Evolutionary conservation across 495 filamentous ascomycete genomes (phyloP), one percentile per base, ranked within the genome.

Genomic region (Neurospora sublineolata): DNA sequence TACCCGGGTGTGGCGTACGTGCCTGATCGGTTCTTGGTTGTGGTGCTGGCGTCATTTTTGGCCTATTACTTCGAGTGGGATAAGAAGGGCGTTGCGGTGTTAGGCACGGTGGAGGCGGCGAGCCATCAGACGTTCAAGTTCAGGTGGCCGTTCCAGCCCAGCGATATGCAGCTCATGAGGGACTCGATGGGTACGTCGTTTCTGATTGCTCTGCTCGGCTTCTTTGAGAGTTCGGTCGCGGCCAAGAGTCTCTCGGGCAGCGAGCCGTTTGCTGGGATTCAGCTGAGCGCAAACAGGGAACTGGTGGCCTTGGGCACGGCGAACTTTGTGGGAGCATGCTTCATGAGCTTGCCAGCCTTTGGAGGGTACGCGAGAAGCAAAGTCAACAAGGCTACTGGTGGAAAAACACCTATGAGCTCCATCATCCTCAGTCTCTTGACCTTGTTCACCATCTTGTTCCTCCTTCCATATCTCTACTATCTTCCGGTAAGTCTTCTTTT

Each of bases 191-290:
- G 91, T 72, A 97, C 96, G 1, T 90, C 95, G 0, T 97, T 99
- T 75, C 83, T 98, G 38, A 97, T 99, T 70, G 93, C 94, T 4
- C 84, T 99, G 27, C 88, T 99, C 8, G 95, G 95, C 23, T 99
- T 99, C 84, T 99, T 99, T 75, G 95, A 99, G 83, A 97, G 93
- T 36, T 97, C 94, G 0, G 93, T 99, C n/a, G 95, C 95, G 1
- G 96, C 95, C 38, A 98, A 98, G 81, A 92, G 90, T 71, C 81
- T 99, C 2, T 92, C 90, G 9, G 85, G 84, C 11, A 81, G 80
- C 18, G 88, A 90, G 67, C 83, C 84, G 23, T 89, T 89, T 39
- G 86, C 92, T 71, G 91, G 89, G 36, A 91, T 96, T 77, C 83
- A 89, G 39, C 84, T 98, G 67, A 97, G 93, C 77, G 89, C 95